These are phyloP conservation scores for Monosporascus sp. DNA, from an alignment of 2,329 filamentous ascomycete species.

Conservation along the genomic window DNA sequence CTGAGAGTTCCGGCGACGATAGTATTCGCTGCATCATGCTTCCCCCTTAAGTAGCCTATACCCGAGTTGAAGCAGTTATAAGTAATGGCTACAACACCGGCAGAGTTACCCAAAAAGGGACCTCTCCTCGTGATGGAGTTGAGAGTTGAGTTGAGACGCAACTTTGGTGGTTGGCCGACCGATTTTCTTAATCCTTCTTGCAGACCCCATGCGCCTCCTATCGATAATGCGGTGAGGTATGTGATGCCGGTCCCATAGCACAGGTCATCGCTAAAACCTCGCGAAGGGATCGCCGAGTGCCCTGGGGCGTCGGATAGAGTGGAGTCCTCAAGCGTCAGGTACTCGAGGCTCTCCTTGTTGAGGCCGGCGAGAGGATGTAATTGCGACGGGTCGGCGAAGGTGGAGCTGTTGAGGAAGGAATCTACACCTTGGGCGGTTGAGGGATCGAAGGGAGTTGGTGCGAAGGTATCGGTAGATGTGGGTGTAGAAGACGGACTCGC, in stretches of 20 bases:
- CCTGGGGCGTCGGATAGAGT: conserved; percentile 82
- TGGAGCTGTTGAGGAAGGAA: conserved; percentile 73
- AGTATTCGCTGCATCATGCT: conserved; percentile 88
- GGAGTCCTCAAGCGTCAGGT: conserved; percentile 89
- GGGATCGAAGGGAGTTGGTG: conserved; percentile 62
- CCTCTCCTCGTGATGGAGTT: conserved; percentile 92
- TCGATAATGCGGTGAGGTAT: conserved; percentile 78
- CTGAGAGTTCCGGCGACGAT: conserved; percentile 80
- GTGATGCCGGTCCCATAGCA: conserved; percentile 96
- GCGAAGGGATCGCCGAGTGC: conserved; percentile 84
- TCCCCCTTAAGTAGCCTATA: conserved; percentile 72
- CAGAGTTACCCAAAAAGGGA: conserved; percentile 93
- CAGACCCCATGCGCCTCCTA: conserved; percentile 89
- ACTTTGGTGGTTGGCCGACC: conserved; percentile 74
- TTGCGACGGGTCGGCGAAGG: conserved; percentile 79
- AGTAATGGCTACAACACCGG: conserved; percentile 89
- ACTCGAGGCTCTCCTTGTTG: conserved; percentile 90
- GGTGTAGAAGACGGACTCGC: conserved; percentile 39
- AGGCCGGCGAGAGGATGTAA: conserved; percentile 92
- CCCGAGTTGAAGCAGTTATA: conserved; percentile 92
- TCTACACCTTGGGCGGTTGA: conserved; percentile 73
- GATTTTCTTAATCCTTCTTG: conserved; percentile 81
- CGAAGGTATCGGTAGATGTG: conserved; percentile 47
- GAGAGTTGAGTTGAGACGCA: conserved; percentile 88
- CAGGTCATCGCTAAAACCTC: conserved; percentile 96